Evolutionary conservation across 129 eudicot genomes (phyloP), one percentile per base, ranked within the genome.

Genomic region (Centaurea solstitialis): DNA sequence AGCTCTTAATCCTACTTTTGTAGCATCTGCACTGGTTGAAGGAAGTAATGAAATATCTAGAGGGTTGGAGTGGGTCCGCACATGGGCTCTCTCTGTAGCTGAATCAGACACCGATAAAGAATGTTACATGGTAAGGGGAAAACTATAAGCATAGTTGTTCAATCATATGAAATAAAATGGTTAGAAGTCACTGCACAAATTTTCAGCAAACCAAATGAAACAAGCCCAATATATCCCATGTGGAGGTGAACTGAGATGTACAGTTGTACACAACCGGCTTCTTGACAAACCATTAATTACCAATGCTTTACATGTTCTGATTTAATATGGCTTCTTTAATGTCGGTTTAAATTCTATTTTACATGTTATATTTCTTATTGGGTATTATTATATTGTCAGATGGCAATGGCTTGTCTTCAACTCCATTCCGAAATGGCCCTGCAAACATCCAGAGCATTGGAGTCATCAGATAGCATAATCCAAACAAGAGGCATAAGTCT

Each of bases 61-160:
- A 89, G 97, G 97, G 40, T 93, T 94, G 12, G 99, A 94, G 68
- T 92, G 99, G 99, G 83, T 92, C 9, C 99, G 97, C 33, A 87
- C 89, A 3, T 92, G 96, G 97, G 99, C 99, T 20, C 94, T 92
- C 50, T 79, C 90, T 41, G 86, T 89, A 35, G 88, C 91, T 81
- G 97, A 94, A 69, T 83, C 97, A 66, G 99, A 94, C 87, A 85
- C 90, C 13, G 97, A 94, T 75, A 92, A 89, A 77, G 99, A 94
- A 47, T 94, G 99, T 78, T 91, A 92, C 84, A 85, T 86, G 87
- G 99, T 94, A 76, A 85, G 98, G 70, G 61, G 28, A 45, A 61
- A 12, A 33, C 62, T 2, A 8, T 12, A 37, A 57, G 18, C 30
- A 9, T 21, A 45, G 20, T 26, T 61, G 6, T 24, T 43, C 20